These are phyloP conservation scores for Myriosclerotinia duriaeana DNA, from an alignment of 2,329 filamentous ascomycete genomes.

Conservation along the genomic window DNA sequence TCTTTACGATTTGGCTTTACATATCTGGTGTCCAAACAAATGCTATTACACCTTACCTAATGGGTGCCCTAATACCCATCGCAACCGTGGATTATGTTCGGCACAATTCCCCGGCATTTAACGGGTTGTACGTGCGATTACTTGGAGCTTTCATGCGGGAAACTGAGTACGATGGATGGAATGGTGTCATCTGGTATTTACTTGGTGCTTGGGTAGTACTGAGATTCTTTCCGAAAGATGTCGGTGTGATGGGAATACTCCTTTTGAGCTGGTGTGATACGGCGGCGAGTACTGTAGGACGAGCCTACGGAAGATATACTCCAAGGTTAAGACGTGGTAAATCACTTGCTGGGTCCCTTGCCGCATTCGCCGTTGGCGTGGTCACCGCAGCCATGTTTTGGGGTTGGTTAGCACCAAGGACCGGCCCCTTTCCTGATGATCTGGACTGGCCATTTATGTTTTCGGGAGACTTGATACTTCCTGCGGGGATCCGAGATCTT, in stretches of 20 bases:
- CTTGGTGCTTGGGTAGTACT: conserved; percentile 86
- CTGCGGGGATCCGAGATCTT: conserved; percentile 54
- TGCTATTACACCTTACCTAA: conserved; percentile 79
- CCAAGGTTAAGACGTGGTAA: conserved; percentile 82
- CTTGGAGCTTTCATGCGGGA: conserved; percentile 95
- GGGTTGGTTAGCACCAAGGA: conserved; percentile 74
- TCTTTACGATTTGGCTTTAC: conserved; percentile 87
- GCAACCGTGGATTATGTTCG: conserved; percentile 78
- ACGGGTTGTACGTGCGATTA: conserved; percentile 79
- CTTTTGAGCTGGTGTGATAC: conserved; percentile 98
- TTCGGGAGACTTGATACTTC: conserved; percentile 71
- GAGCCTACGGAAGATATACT: conserved; percentile 86
- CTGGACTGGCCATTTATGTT: conserved; percentile 76
- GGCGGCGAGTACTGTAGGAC: conserved; percentile 89
- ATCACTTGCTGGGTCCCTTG: conserved; percentile 83
- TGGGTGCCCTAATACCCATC: conserved; percentile 80
- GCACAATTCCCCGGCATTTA: conserved; percentile 77
- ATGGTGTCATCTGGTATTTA: conserved; percentile 96
- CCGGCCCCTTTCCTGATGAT: conserved; percentile 67
- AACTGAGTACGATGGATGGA: conserved; percentile 90
- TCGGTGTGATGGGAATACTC: conserved; percentile 84
- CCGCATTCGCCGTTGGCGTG: conserved; percentile 81
- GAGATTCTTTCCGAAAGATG: conserved; percentile 86
- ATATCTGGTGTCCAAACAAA: conserved; percentile 71
- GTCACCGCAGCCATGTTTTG: conserved; percentile 82